Percentiles rank a stretch among this genome's conserved stretches.
These are phyloP conservation scores for Gentiana dahurica DNA, from an alignment of 257 asterid genomes.

Conservation along the genomic window DNA sequence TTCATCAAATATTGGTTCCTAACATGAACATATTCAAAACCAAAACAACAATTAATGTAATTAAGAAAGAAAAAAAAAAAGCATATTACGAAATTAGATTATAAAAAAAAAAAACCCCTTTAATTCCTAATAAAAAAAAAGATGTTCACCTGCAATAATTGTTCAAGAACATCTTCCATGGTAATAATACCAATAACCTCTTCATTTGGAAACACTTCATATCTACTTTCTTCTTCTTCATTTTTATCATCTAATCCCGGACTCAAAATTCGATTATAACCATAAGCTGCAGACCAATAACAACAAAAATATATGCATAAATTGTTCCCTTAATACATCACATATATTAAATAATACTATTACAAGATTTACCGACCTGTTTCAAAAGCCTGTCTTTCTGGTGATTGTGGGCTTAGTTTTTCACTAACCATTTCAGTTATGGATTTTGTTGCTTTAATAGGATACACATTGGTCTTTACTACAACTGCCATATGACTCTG, in stretches of 20 bases:
- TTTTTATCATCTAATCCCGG: conserved; percentile 14
- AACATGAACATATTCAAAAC: neutral
- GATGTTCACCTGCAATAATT: conserved; percentile 46
- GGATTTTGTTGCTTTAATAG: conserved; percentile 11
- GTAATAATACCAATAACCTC: conserved; percentile 55
- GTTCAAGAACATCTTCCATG: conserved; percentile 68
- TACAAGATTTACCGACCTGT: conserved; percentile 13
- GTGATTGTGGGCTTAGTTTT: conserved; percentile 14
- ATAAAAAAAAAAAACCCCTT: no score
- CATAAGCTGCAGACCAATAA: neutral
- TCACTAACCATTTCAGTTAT: conserved; percentile 13
- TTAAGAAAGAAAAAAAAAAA: neutral
- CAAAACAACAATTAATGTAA: neutral
- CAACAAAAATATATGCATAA: neutral
- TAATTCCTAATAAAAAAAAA: no score
- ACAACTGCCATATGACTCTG: conserved; percentile 65
- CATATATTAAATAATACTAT: neutral
- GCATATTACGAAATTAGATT: no score
- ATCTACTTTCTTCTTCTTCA: conserved; percentile 11
- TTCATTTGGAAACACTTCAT: conserved; percentile 24
- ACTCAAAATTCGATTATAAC: conserved; percentile 3
- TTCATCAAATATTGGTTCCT: conserved; percentile 60
- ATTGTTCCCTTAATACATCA: conserved; percentile 7
- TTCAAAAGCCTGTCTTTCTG: conserved; percentile 9
- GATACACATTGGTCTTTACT: conserved; percentile 20